Percentiles rank a stretch among this genome's conserved stretches.
phyloP scores from a whole-genome alignment of 2,329 filamentous ascomycete genomes.

The Dactylonectria macrodidyma region DNA sequence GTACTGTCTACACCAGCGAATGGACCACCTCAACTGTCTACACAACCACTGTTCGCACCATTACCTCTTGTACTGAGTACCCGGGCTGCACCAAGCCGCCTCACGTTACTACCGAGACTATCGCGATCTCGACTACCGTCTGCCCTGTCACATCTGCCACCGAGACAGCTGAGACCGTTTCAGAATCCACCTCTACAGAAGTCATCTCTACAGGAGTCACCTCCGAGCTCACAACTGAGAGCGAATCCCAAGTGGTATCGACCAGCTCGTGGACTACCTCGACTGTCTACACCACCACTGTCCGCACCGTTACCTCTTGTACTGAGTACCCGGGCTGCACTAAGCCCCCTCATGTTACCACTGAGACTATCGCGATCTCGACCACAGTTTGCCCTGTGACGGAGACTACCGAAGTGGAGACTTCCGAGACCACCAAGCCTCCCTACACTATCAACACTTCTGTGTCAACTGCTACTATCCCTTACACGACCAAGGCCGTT shows the following conservation, averaged over 20 bases:
- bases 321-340: slow-evolving; percentile 20
- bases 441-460: slow-evolving; percentile 35
- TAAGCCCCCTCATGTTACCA: too few species aligned
- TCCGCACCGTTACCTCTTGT: slow-evolving; percentile 50
- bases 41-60: slow-evolving; percentile 48
- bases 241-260: neutral
- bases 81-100: slow-evolving; percentile 48
- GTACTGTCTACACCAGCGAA: slow-evolving; percentile 23
- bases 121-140: slow-evolving; percentile 53
- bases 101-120: slow-evolving; percentile 48
- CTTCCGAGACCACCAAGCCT: slow-evolving; percentile 49
- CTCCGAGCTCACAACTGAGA: neutral
- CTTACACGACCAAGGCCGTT: too few species aligned
- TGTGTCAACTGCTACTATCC: too few species aligned
- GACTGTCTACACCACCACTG: slow-evolving; percentile 50
- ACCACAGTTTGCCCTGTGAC: neutral
- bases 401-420: neutral
- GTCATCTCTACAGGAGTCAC: neutral
- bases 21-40: slow-evolving; percentile 53
- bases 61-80: slow-evolving; percentile 50
- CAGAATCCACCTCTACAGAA: neutral
- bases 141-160: slow-evolving; percentile 13
- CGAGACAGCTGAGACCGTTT: neutral
- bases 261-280: slow-evolving; percentile 47
- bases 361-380: neutral